Base-by-base conservation (phyloP, 2,329 filamentous ascomycete genomes). In the Sclerotinia subarctica region DNA sequence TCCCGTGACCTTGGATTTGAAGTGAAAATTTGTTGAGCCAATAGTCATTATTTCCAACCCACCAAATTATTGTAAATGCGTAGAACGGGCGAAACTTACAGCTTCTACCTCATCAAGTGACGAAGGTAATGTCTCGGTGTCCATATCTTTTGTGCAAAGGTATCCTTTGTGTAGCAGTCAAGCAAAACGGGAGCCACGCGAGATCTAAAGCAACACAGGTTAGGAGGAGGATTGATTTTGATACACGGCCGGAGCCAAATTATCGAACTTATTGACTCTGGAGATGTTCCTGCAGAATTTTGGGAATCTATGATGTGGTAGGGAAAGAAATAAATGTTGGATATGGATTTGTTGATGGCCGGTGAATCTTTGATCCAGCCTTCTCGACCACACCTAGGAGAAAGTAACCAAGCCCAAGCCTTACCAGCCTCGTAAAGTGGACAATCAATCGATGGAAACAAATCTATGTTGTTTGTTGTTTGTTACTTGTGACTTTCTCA, bases 71-170 rank as follows among this genome's bases (percentile, higher is more conserved):
- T 32, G n/a, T 38, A 32, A 13, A 13, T 44, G 21, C 2, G 1
- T 17, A 10, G 44, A 19, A 56, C 21, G 51, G 35, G 26, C 44
- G 21, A n/a, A 29, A 70, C 76, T 72, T 70, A 77, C 76, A 60
- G 69, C 52, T 70, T 76, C 74, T 47, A 76, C 73, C 60, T 76
- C 76, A 62, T 73, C 72, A 8, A 77, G 69, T 68, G 75, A 76
- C n/a, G 70, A 71, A 26, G 76, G 75, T 11, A 75, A 57, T 32
- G 64, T 64, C 11, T 63, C 72, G 56, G 69, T 65, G 21, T 73
- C 70, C 66, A 69, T 66, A 24, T 35, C 65, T 53, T 44, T 52
- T 35, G 21, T 38, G n/a, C 24, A 42, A 46, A 15, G n/a, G 42
- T 42, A 24, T 35, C 10, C 32, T 24, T 51, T 54, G 29, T 21